Conservation (phyloP, 768 basidiomycete genomes). For the Heimioporus sp. region DNA sequence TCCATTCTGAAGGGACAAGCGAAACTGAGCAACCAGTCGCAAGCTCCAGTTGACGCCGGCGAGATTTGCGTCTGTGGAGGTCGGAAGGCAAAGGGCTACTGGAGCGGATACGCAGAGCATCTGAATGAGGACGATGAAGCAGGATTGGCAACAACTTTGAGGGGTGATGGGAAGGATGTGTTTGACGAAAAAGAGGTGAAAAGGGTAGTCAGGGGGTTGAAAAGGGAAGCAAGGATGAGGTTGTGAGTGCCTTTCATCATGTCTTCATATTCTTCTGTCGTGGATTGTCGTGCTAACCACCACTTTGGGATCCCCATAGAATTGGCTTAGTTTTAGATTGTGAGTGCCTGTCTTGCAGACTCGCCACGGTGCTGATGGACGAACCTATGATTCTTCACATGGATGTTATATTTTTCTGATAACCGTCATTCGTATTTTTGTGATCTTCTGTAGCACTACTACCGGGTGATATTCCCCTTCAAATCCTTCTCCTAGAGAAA, state of each 20-base stretch:
- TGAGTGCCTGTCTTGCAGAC: conserved; percentile 4
- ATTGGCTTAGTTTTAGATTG: conserved; percentile 30
- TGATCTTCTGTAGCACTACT: conserved; percentile 52
- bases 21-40: conserved; percentile 18
- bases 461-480: conserved; percentile 82
- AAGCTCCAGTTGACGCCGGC: conserved; percentile 15
- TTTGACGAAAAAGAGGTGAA: conserved; percentile 73
- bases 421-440: conserved; percentile 8
- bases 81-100: conserved; percentile 61
- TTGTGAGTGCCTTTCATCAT: conserved; percentile 47
- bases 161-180: conserved; percentile 44
- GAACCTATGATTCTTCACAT: neutral
- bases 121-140: conserved; percentile 44
- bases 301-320: conserved; percentile 1
- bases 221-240: conserved; percentile 68
- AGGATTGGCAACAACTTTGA: conserved; percentile 48
- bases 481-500: conserved; percentile 82
- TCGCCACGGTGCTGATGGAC: conserved; percentile 4
- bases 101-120: conserved; percentile 60
- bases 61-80: conserved; percentile 57
- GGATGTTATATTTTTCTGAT: neutral
- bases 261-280: neutral
- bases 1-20: conserved; percentile 55
- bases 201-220: conserved; percentile 58
- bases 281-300: conserved; percentile 7